A percentile compares a stretch with the other conserved stretches of the same genome.
These are phyloP conservation scores for Thuja plicata DNA, from an alignment of 83 land plant genomes.

Conservation along the genomic window DNA sequence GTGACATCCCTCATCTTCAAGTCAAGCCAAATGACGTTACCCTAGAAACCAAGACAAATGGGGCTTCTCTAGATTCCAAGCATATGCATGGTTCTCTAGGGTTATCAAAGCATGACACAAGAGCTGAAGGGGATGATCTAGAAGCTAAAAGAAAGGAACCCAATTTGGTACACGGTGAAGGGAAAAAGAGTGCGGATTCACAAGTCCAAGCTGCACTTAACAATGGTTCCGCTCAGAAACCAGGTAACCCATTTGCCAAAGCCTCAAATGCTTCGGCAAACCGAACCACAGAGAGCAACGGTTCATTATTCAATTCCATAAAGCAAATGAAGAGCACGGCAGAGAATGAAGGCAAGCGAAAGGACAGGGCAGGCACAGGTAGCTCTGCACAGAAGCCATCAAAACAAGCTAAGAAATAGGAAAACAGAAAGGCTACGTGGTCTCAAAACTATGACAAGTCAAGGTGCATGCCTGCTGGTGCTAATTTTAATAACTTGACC, in stretches of 20 bases:
- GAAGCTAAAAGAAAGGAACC: conserved; percentile 7
- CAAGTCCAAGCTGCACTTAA: conserved; percentile 10
- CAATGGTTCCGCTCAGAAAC: conserved; percentile 19
- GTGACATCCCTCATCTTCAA: not conserved
- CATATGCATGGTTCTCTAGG: not conserved
- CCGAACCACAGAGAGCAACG: not conserved
- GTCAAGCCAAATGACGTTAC: not conserved
- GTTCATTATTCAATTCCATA: conserved; percentile 49
- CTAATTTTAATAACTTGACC: not conserved
- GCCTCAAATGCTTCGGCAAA: conserved; percentile 29
- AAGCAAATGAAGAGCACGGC: conserved; percentile 46
- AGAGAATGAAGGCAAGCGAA: conserved; percentile 15
- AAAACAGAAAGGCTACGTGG: not conserved
- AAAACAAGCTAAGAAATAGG: conserved; percentile 10
- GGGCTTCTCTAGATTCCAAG: conserved; percentile 5
- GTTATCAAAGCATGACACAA: not conserved
- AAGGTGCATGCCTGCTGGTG: not conserved
- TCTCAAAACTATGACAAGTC: not conserved
- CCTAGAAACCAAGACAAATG: not conserved
- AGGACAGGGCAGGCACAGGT: not conserved
- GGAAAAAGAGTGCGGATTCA: not conserved
- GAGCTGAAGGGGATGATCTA: conserved; percentile 5
- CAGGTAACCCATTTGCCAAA: conserved; percentile 60
- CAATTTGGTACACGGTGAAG: not conserved
- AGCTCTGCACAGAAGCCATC: not conserved